Conservation (phyloP, 2,329 filamentous ascomycete genomes). For the Alternaria postmessia region DNA sequence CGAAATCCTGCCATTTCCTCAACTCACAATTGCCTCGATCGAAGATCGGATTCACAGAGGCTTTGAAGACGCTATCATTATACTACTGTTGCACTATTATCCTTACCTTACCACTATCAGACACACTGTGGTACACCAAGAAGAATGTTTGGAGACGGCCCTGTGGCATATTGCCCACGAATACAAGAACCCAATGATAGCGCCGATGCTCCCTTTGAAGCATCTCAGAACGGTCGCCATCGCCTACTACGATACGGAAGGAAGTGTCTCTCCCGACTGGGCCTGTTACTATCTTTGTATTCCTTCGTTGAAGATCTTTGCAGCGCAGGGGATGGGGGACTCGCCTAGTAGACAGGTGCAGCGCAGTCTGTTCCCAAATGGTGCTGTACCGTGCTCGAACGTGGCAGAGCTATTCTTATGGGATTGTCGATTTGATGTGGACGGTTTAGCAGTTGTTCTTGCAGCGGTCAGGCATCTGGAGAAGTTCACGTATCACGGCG, state of each 20-base stretch:
- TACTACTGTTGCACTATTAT: constrained; percentile 23
- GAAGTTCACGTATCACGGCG: constrained; percentile 19
- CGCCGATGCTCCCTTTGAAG: constrained; percentile 19
- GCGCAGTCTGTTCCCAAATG: neutral
- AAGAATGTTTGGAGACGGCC: constrained; percentile 1
- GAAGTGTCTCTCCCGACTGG: constrained; percentile 11
- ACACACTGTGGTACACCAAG: constrained; percentile 8
- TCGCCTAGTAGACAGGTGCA: neutral
- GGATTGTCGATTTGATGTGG: constrained; percentile 12
- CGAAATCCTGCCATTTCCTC: neutral
- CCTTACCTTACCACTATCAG: constrained; percentile 19
- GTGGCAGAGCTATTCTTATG: constrained; percentile 19
- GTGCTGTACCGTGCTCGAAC: constrained; percentile 13
- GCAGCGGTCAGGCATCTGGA: constrained; percentile 15
- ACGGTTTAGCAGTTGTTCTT: constrained; percentile 12
- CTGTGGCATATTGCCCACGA: constrained; percentile 11
- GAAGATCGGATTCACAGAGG: constrained; percentile 12
- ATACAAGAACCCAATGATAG: constrained; percentile 13
- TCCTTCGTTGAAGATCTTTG: constrained; percentile 23
- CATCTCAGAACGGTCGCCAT: constrained; percentile 22
- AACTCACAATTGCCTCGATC: neutral
- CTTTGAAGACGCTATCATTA: constrained; percentile 13
- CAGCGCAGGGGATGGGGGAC: constrained; percentile 20
- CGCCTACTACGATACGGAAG: constrained; percentile 17
- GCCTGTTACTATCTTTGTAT: constrained; percentile 19